Evolutionary conservation across 1,139 yeast genomes (phyloP).

Genomic region (Saccharomyces pastorianus): DNA sequence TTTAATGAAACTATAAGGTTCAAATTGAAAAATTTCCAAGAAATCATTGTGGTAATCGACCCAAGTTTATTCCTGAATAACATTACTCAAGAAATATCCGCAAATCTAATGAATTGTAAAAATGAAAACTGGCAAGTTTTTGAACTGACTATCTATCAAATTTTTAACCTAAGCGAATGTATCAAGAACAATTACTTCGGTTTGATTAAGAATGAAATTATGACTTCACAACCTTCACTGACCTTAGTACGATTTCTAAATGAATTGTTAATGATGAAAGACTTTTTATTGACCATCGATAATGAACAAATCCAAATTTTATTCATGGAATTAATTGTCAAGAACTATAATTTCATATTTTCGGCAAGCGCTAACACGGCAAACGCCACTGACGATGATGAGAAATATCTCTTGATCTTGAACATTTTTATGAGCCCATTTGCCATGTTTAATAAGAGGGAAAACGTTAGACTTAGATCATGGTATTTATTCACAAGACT

Average conservation of each 20-base stretch:
- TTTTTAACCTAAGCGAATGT: slow-evolving; percentile 71
- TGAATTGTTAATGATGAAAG: slow-evolving; percentile 37
- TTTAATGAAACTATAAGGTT: slow-evolving; percentile 65
- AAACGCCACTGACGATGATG: slow-evolving; percentile 37
- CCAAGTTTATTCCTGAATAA: slow-evolving; percentile 67
- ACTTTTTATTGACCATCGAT: slow-evolving; percentile 39
- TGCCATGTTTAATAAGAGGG: slow-evolving; percentile 69
- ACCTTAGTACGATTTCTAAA: slow-evolving; percentile 50
- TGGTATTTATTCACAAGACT: slow-evolving; percentile 89
- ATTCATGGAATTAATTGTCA: slow-evolving; percentile 77
- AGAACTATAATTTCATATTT: slow-evolving; percentile 59
- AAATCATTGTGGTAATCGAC: slow-evolving; percentile 67
- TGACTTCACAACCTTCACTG: slow-evolving; percentile 52
- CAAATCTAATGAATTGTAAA: slow-evolving; percentile 34
- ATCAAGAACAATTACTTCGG: slow-evolving; percentile 66
- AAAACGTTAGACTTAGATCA: slow-evolving; percentile 70
- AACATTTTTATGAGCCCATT: slow-evolving; percentile 71
- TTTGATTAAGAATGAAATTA: slow-evolving; percentile 55
- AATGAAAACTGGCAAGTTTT: slow-evolving; percentile 60
- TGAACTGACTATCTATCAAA: slow-evolving; percentile 80
- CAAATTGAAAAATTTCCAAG: slow-evolving; percentile 72
- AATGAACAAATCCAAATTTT: slow-evolving; percentile 75
- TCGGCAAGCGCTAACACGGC: background rate
- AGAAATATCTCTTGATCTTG: slow-evolving; percentile 55
- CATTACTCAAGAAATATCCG: slow-evolving; percentile 59